phyloP scores from a whole-genome alignment of 2,329 filamentous ascomycete genomes.

The Sphaceloma murrayae region DNA sequence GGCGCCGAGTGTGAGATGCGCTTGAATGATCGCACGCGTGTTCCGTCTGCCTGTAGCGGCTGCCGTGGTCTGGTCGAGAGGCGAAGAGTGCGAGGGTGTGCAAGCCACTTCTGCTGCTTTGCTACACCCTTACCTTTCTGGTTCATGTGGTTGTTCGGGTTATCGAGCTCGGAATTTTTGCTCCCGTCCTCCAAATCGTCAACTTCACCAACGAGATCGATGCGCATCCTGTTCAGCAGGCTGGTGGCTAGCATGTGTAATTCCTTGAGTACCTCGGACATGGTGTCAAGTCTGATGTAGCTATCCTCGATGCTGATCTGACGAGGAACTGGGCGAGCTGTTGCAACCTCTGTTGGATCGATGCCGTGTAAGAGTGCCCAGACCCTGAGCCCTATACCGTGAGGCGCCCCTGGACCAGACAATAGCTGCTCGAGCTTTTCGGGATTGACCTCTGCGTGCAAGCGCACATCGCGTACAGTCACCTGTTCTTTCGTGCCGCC shows the following conservation, averaged over 20 bases:
- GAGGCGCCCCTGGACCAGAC: conserved; percentile 57
- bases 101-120: conserved; percentile 53
- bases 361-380: conserved; percentile 76
- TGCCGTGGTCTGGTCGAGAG: conserved; percentile 62
- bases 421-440: conserved; percentile 59
- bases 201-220: conserved; percentile 57
- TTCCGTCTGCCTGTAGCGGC: conserved; percentile 44
- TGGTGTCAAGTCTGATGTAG: conserved; percentile 60
- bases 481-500: conserved; percentile 47
- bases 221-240: conserved; percentile 66
- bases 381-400: conserved; percentile 59
- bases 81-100: conserved; percentile 70
- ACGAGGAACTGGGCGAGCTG: conserved; percentile 61
- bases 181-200: conserved; percentile 25
- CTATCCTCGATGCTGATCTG: conserved; percentile 96
- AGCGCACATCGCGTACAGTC: conserved; percentile 56
- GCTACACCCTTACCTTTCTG: conserved; percentile 1
- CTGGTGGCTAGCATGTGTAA: conserved; percentile 59
- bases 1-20: conserved; percentile 67
- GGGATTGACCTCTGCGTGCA: conserved; percentile 53
- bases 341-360: conserved; percentile 63
- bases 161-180: conserved; percentile 21
- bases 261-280: conserved; percentile 56
- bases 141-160: not conserved
- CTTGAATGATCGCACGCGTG: conserved; percentile 50